Base-by-base conservation (phyloP, 495 filamentous ascomycete genomes). In the Platismatia glauca region DNA sequence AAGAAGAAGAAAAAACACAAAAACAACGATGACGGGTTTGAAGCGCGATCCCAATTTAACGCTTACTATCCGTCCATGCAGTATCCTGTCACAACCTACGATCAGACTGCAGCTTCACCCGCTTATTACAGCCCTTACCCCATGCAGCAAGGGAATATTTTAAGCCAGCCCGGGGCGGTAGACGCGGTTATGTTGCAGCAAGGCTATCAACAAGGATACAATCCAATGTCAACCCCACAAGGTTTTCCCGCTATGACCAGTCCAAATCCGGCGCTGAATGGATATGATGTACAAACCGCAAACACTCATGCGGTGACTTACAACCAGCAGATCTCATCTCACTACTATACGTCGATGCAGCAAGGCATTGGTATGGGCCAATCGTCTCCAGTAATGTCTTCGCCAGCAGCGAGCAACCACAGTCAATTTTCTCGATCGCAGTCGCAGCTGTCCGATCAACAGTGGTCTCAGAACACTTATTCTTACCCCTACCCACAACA, bases 1-100 rank as follows among this genome's bases (percentile, higher is more conserved):
- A 91, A 88, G 86, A 90, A 68, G 87, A 86, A 71, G 77, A 88
- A 88, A 66, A 86, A 88, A 66, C 87, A 89, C 48, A 84, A 88
- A 63, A 86, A 87, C 44, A 87, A 89, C 66, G 87, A 91, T 39
- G 91, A 96, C 71, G 86, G 82, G 50, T 97, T 96, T 66, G 90
- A 96, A 70, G 86, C 86, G 11, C 82, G 92, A 39, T 95, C 90
- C 37, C 86, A 90, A 64, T 96, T 88, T 71, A 86, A 86, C 63
- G 77, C 83, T 12, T 91, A 86, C 71, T 93, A 86, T 66, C 83
- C 85, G 4, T 72, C 75, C 3, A 71, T 75, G 71, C 73, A 75
- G 38, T 82, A 81, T 68, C 57, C 78, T 73, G 73, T 73, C 41
- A 58, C 82, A 76, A 38, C 75, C 69, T 64, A 79, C 66, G 64